phyloP scores from a whole-genome alignment of 2,329 filamentous ascomycete genomes.

The Tothia fuscella region DNA sequence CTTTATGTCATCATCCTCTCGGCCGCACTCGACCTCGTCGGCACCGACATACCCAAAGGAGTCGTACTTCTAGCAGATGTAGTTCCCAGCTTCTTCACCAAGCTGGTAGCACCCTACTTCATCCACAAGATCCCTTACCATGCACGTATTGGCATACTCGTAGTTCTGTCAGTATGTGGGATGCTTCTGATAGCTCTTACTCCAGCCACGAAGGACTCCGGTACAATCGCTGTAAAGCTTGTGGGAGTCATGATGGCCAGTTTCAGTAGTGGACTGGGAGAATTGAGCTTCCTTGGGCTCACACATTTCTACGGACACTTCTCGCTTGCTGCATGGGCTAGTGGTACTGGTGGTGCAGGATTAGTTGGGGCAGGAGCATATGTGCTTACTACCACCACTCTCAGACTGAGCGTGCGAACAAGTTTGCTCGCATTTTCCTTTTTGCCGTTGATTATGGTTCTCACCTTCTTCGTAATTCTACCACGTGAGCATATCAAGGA shows the following conservation, averaged over 20 bases:
- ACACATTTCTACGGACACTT: constrained; percentile 88
- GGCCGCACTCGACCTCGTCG: constrained; percentile 88
- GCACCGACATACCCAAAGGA: constrained; percentile 73
- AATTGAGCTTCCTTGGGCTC: constrained; percentile 80
- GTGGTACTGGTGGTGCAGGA: constrained; percentile 81
- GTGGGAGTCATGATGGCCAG: constrained; percentile 75
- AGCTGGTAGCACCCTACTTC: constrained; percentile 84
- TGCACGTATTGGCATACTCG: constrained; percentile 62
- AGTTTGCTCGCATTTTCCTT: constrained; percentile 69
- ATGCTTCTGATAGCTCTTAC: constrained; percentile 85
- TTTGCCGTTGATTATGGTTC: constrained; percentile 68
- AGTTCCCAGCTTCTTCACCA: constrained; percentile 76
- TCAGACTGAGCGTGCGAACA: constrained; percentile 59
- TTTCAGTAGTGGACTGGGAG: constrained; percentile 73
- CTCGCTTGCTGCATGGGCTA: constrained; percentile 83
- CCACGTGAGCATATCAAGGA: constrained; percentile 52
- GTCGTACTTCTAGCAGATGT: constrained; percentile 90
- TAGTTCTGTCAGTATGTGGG: constrained; percentile 61
- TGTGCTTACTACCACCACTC: constrained; percentile 69
- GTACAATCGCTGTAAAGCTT: constrained; percentile 56
- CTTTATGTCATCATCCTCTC: constrained; percentile 96
- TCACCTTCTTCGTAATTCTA: constrained; percentile 74
- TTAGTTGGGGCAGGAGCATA: constrained; percentile 80
- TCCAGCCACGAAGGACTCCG: constrained; percentile 28
- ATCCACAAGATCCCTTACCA: constrained; percentile 79